Evolutionary conservation across 208 protist genomes (phyloP).

Genomic region (Leishmania tropica): DNA sequence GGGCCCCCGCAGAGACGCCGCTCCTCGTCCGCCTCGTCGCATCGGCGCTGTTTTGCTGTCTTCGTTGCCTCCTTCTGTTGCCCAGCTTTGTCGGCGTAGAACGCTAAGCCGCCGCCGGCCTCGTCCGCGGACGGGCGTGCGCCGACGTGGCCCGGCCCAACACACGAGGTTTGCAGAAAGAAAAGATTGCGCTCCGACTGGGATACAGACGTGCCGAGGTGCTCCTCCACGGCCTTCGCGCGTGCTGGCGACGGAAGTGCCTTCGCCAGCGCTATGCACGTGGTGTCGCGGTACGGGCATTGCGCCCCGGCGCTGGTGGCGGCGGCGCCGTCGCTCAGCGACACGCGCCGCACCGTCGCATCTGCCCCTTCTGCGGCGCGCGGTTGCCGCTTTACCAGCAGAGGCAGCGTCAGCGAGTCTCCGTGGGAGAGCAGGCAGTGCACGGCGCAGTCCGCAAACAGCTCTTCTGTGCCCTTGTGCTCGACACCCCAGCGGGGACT

Average conservation of each 20-base stretch:
- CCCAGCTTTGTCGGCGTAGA: constrained; percentile 74
- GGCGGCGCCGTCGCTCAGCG: neutral
- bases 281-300: constrained; percentile 42
- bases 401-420: constrained; percentile 54
- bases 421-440: constrained; percentile 50
- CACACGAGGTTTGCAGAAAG: constrained; percentile 65
- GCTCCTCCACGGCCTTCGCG: constrained; percentile 25
- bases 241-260: constrained; percentile 32
- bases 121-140: constrained; percentile 8
- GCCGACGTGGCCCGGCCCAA: constrained; percentile 59
- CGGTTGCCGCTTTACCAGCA: constrained; percentile 44
- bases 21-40: constrained; percentile 30
- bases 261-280: constrained; percentile 46
- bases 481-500: constrained; percentile 54
- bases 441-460: constrained; percentile 40
- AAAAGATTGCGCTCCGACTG: constrained; percentile 46
- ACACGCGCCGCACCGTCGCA: constrained; percentile 19
- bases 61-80: constrained; percentile 26
- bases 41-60: constrained; percentile 31
- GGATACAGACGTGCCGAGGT: constrained; percentile 33
- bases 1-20: constrained; percentile 32
- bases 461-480: constrained; percentile 27
- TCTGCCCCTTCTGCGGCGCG: constrained; percentile 6
- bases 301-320: neutral
- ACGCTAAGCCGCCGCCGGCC: constrained; percentile 39